Evolutionary conservation across 23 red algal genomes (phyloP), one percentile per base, ranked within the genome.

Genomic region (Porphyridium purpureum): DNA sequence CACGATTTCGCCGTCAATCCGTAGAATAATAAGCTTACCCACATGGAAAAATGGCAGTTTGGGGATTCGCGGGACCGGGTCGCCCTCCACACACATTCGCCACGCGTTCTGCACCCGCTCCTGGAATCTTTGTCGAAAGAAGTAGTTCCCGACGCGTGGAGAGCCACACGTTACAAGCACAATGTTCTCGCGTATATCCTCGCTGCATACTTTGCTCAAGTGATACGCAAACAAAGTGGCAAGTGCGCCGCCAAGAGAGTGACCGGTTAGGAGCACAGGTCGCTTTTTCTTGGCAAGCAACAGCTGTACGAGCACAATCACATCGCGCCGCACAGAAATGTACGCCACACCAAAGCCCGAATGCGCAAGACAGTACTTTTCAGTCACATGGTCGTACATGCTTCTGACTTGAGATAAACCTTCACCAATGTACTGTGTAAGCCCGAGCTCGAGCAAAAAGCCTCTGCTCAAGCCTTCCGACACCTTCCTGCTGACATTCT

Each of bases 151-250:
- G 32, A 74, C 34, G n/a, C 50, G 48, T 26, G 80, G 80, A 8
- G 58, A 61, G 7, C 80, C 80, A 70, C 73, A 85, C 20, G 80
- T 85, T 22, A n/a, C n/a, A n/a, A n/a, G n/a, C n/a, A n/a, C n/a
- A n/a, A n/a, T n/a, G n/a, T n/a, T n/a, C n/a, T n/a, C n/a, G n/a
- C n/a, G n/a, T n/a, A n/a, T n/a, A n/a, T n/a, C n/a, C n/a, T n/a
- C n/a, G n/a, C n/a, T n/a, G n/a, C n/a, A n/a, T n/a, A n/a, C n/a
- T n/a, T n/a, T n/a, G n/a, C n/a, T n/a, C n/a, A 69, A 26, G 24
- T 69, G 48, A 7, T 55, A 53, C 4, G 64, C 50, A 6, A 23
- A 53, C 9, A 69, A 15, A 14, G 46, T 69, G 31, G 64, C 64
- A 7, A 69, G 64, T 23, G 64, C 64, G 31, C 47, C 64, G 34